phyloP scores from a whole-genome alignment of 805 yeast genomes.

The Hanseniaspora jakobsenii region DNA sequence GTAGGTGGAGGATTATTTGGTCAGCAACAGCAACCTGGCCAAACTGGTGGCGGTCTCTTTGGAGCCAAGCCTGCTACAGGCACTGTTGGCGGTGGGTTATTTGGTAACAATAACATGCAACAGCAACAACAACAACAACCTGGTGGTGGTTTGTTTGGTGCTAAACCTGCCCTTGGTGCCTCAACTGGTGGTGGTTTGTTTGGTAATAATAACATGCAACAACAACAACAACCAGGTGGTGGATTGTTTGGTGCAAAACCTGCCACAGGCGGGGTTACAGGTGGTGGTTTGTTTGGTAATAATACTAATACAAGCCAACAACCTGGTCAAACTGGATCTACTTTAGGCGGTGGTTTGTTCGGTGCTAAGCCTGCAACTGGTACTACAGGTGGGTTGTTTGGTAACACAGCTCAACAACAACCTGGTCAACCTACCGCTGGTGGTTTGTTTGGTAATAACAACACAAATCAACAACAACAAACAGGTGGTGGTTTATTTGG shows the following conservation, averaged over 20 bases:
- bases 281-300: conserved; percentile 36
- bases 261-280: too few relatives aligned
- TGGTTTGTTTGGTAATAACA: conserved; percentile 34
- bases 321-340: conserved; percentile 18
- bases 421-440: conserved; percentile 23
- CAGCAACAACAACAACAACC: conserved; percentile 25
- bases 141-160: conserved; percentile 19
- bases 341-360: conserved; percentile 35
- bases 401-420: conserved; percentile 19
- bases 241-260: conserved; percentile 33
- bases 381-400: conserved; percentile 21
- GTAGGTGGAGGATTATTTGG: conserved; percentile 35
- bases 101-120: conserved; percentile 32
- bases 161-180: conserved; percentile 19
- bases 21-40: conserved; percentile 20
- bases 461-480: conserved; percentile 18
- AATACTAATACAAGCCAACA: conserved; percentile 21
- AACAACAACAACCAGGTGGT: neutral
- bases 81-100: conserved; percentile 28
- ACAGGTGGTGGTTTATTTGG: conserved; percentile 30
- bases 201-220: conserved; percentile 22
- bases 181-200: conserved; percentile 27
- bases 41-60: conserved; percentile 35
- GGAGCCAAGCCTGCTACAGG: conserved; percentile 30
- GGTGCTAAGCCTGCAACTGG: conserved; percentile 29